Percentiles rank a stretch among this genome's conserved stretches.
Evolutionary conservation across 1,139 yeast species (phyloP).

Genomic region (Torulaspora pretoriensis): DNA sequence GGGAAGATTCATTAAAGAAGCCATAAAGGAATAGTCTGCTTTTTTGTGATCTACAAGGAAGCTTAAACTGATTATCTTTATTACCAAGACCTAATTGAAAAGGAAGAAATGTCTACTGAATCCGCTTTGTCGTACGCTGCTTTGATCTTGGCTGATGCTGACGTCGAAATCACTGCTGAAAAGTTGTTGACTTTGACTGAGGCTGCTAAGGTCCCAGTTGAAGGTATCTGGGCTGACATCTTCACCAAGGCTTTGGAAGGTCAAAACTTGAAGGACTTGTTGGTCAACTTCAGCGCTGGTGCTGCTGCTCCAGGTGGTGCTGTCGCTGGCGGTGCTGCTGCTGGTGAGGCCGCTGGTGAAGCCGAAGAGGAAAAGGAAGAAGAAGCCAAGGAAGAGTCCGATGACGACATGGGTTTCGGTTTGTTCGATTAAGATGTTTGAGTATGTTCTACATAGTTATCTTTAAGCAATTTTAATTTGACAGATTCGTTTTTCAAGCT

Average conservation of each 20-base stretch:
- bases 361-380: conserved; percentile 56
- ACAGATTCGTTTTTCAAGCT: neutral
- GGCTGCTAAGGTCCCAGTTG: conserved; percentile 69
- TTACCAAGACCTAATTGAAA: conserved; percentile 20
- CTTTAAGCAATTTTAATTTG: conserved; percentile 12
- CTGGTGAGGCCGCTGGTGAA: conserved; percentile 54
- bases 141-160: conserved; percentile 81
- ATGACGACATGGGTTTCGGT: conserved; percentile 82
- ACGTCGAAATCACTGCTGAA: conserved; percentile 71
- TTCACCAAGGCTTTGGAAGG: conserved; percentile 77
- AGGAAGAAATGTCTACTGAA: conserved; percentile 65
- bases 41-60: conserved; percentile 20
- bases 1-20: neutral
- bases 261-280: conserved; percentile 70
- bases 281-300: conserved; percentile 74
- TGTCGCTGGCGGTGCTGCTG: conserved; percentile 54
- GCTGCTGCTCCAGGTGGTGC: conserved; percentile 60
- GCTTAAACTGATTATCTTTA: conserved; percentile 59
- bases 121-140: conserved; percentile 85
- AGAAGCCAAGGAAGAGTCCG: conserved; percentile 60
- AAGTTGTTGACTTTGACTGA: conserved; percentile 65
- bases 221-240: conserved; percentile 74
- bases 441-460: conserved; percentile 7
- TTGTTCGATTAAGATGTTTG: conserved; percentile 59
- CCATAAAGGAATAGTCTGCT: conserved; percentile 65